Base-by-base conservation (phyloP, 805 yeast species). In the Kluyveromyces aestuarii region DNA sequence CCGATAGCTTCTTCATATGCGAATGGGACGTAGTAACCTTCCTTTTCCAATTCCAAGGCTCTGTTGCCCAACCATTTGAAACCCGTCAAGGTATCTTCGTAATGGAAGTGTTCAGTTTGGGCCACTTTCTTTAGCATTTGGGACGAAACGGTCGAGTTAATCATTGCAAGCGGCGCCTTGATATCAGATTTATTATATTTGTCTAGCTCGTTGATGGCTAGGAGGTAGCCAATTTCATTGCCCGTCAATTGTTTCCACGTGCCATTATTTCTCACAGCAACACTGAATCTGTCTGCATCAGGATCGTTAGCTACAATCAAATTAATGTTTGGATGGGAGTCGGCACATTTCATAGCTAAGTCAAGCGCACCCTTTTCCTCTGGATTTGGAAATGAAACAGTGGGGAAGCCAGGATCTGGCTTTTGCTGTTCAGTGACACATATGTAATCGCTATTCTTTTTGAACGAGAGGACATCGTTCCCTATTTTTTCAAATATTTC, bases 1-100 rank as follows among this genome's bases (percentile, higher is more conserved):
- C 99, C 99, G 55, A 91, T 84, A 2, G 98, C 98, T 62, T 91
- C 99, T 66, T 91, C 99, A 62, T 76, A 91, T 0, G 87, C 97
- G 70, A 91, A 89, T 0, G 96, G 95, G 1, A 90, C 96, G 4
- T 47, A 53, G 57, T 60, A 79, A 0, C 95, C 96, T 41, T 76
- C 62, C 0, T 60, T 52, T 53, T 84, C 88, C 44, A 87, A 69
- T 8, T 82, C 85, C 36, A 84, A 79, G 2, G 96, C 93, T 53
- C 80, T 77, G 61, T 91, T 91, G 3, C 98, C 99, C 37, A 91
- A 83, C 99, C 99, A 91, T 68, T 91, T 91, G 72, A 91, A 91
- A 1, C 99, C 99, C 0, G 98, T 91, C 49, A 91, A 72, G 0
- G 98, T 91, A 52, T 93, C 97, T 40, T 71, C 74, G 64, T 75